Evolutionary conservation across 2,329 filamentous ascomycete genomes (phyloP), one percentile per base, ranked within the genome.

Genomic region (Cercospora sp.): DNA sequence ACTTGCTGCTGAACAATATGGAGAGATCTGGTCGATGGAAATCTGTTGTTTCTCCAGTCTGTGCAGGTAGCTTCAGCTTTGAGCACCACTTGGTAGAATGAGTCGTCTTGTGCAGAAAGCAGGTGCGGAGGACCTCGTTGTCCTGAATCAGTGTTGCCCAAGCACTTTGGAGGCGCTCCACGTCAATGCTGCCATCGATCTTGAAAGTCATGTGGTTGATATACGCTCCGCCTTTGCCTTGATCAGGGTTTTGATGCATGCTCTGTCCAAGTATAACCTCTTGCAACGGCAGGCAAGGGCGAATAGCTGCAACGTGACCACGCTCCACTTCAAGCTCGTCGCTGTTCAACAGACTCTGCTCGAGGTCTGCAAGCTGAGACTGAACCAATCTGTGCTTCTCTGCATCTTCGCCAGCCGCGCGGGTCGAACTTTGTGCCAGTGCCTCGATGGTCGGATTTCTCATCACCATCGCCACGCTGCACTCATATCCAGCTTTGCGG

Each of bases 401-500:
- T 1, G 9, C 24, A 51, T 68, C 45, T 8, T 55, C 28, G 8
- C 43, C n/a, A n/a, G 28, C 26, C 12, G 61, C n/a, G 13, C 40
- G 34, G 21, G 34, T 67, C 6, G 43, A 16, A 18, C 51, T 53
- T 51, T 66, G 58, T 3, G 69, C 69, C 43, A 70, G 45, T 28
- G 63, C 59, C 55, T 68, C 66, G 16, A 70, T 61, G 16, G 69
- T 68, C 16, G 66, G 66, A 62, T 70, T 68, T 49, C 57, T 67
- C 66, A 70, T 68, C 28, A 70, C 63, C 63, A 68, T 68, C 10
- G 66, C 66, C 16, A 66, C 66, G 37, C 69, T 70, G 55, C 66
- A 68, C 13, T 66, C 34, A 24, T 68, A 70, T 2, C 66, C 66
- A 61, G 63, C 63, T 18, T 30, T 60, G 21, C 66, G 66, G 13